Conservation (phyloP, 2,329 filamentous ascomycete genomes). For the Paracamarosporium sp. region DNA sequence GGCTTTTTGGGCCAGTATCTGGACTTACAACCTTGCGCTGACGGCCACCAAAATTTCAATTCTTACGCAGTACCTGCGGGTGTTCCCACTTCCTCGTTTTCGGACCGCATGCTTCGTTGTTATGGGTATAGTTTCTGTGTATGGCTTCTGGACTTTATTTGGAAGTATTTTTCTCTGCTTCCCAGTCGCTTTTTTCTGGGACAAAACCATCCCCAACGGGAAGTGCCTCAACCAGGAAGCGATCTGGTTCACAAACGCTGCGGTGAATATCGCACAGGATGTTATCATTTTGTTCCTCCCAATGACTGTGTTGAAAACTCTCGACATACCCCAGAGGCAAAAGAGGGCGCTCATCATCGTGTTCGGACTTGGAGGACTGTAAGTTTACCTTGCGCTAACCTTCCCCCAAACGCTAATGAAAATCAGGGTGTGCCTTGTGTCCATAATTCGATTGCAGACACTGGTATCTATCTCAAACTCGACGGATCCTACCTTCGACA, state of each 20-base stretch:
- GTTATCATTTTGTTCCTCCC: conserved; percentile 42
- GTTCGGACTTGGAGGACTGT: conserved; percentile 49
- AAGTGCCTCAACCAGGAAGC: conserved; percentile 37
- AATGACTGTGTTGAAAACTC: conserved; percentile 33
- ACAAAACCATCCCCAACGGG: conserved; percentile 30
- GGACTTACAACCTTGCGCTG: conserved; percentile 41
- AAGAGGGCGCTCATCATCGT: conserved; percentile 45
- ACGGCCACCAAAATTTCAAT: conserved; percentile 41
- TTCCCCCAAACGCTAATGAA: conserved; percentile 8
- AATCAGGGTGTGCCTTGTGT: conserved; percentile 39
- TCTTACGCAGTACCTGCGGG: conserved; percentile 39
- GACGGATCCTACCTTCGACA: conserved; percentile 40
- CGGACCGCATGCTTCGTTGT: conserved; percentile 34
- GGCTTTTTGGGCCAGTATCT: conserved; percentile 44
- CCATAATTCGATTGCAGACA: conserved; percentile 40
- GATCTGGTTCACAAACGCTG: conserved; percentile 40
- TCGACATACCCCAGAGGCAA: conserved; percentile 41
- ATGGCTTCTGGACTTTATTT: conserved; percentile 38
- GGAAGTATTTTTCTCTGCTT: conserved; percentile 43
- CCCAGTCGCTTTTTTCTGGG: conserved; percentile 42
- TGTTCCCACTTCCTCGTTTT: conserved; percentile 37
- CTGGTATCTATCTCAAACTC: conserved; percentile 37
- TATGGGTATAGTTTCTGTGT: conserved; percentile 31
- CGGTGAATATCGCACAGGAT: conserved; percentile 41
- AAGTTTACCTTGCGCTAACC: conserved; percentile 17